Conservation (phyloP, 2,329 filamentous ascomycete genomes). For the Ophiostoma angusticollis region DNA sequence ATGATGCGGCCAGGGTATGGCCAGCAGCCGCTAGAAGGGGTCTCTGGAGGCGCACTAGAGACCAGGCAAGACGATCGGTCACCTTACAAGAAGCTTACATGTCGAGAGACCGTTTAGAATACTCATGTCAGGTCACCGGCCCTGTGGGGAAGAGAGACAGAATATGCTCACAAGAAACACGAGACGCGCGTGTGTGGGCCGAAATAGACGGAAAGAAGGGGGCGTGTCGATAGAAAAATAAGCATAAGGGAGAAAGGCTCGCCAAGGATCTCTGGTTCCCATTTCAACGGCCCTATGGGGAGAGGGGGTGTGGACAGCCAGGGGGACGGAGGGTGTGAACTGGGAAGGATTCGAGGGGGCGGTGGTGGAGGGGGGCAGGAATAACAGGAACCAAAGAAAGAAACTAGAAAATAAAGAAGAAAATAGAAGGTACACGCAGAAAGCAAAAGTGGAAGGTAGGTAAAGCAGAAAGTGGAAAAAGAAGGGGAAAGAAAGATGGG, state of each 20-base stretch:
- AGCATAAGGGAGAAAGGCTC: slow-evolving; percentile 5
- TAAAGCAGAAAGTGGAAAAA: not conserved
- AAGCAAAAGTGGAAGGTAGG: not conserved
- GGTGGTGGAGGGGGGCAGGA: not conserved
- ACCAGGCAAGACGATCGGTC: not conserved
- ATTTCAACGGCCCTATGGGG: slow-evolving; percentile 8
- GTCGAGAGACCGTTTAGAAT: too few species aligned
- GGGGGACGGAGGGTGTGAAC: too few species aligned
- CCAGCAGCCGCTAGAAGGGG: not conserved
- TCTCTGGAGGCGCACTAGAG: not conserved
- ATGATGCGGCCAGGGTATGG: too few species aligned
- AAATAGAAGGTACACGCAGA: not conserved
- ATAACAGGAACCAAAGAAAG: not conserved
- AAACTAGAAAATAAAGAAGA: not conserved
- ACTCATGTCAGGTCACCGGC: too few species aligned
- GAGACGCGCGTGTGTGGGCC: not conserved
- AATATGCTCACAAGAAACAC: not conserved
- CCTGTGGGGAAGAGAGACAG: too few species aligned
- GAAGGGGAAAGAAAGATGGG: not conserved
- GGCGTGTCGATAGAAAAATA: slow-evolving; percentile 6
- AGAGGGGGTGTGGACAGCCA: not conserved
- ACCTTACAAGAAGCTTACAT: too few species aligned
- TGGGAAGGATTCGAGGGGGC: not conserved
- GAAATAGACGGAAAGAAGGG: not conserved
- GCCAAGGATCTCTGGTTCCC: slow-evolving; percentile 10